These are phyloP conservation scores for Petunia axillaris DNA, from an alignment of 257 asterid genomes.

Conservation along the genomic window DNA sequence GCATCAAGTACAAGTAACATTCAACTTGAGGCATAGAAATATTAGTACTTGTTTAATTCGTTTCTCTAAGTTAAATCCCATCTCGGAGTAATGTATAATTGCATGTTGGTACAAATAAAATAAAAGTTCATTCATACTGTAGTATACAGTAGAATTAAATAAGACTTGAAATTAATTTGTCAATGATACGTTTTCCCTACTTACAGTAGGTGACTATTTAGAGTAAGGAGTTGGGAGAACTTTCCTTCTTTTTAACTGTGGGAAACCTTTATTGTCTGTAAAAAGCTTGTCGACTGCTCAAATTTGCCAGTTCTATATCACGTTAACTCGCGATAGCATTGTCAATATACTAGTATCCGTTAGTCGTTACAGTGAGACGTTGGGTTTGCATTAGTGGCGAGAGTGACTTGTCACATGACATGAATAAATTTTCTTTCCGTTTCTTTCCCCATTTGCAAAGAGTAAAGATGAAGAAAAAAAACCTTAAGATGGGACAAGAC, in stretches of 20 bases:
- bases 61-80: no score
- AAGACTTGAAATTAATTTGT: neutral
- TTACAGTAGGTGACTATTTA: neutral
- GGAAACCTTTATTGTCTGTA: neutral
- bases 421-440: constrained; percentile 24
- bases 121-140: no score
- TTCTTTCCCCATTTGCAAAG: neutral
- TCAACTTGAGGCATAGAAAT: no score
- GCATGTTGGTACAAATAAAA: no score
- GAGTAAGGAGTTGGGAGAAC: neutral
- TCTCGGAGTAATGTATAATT: no score
- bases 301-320: constrained; percentile 19
- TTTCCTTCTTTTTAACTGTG: neutral
- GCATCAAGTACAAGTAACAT: neutral
- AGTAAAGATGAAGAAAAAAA: neutral
- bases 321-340: constrained; percentile 15
- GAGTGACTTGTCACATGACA: constrained; percentile 53
- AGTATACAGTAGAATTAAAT: neutral
- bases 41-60: no score
- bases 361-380: constrained; percentile 31
- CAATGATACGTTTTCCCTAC: neutral
- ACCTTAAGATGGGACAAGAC: neutral
- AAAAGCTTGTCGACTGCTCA: neutral
- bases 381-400: constrained; percentile 48
- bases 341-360: constrained; percentile 7